Evolutionary conservation across 805 yeast genomes (phyloP), one percentile per base, ranked within the genome.

Genomic region (Spencermartinsiella europaea): DNA sequence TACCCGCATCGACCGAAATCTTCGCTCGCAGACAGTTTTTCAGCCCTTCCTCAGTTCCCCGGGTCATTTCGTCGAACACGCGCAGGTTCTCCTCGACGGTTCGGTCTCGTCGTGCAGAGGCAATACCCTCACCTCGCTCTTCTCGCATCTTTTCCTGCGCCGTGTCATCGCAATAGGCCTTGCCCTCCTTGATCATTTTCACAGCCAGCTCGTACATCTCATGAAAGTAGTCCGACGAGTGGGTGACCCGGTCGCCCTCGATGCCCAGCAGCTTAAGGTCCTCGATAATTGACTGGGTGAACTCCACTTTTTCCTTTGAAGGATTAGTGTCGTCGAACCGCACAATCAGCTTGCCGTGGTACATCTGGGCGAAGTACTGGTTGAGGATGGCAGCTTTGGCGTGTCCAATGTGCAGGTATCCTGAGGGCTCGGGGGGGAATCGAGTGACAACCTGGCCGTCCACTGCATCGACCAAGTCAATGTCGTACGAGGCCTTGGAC

Each of bases 361-460:
- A 93, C 63, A 80, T 84, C 59, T 87, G 83, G 41, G 99, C 99
- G 72, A 93, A 91, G 73, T 90, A 91, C 70, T 93, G 93, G 73
- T 93, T 93, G 65, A 93, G 77, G 49, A 93, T 76, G 46, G 99
- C 99, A 52, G 99, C 99, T 71, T 93, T 93, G 51, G 96, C 99
- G 66, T 93, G 99, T 58, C 99, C 99, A 70, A 93, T 93, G 71
- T 93, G 99, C 70, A 93, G 77, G 70, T 90, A 93, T 72, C 99
- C 99, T 71, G 95, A 86, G 50, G 99, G 99, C 74, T 93, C 99
- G 55, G 99, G 99, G 44, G 96, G 99, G 81, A 93, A 93, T 72
- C 99, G 85, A 45, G 99, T 95, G 45, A 95, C 98, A 48, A 93
- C 99, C 69, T 90, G 74, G 55, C 99, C 99, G 48, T 84, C 81